phyloP scores from a whole-genome alignment of 768 basidiomycete genomes.

The Psilocybe tampanensis region DNA sequence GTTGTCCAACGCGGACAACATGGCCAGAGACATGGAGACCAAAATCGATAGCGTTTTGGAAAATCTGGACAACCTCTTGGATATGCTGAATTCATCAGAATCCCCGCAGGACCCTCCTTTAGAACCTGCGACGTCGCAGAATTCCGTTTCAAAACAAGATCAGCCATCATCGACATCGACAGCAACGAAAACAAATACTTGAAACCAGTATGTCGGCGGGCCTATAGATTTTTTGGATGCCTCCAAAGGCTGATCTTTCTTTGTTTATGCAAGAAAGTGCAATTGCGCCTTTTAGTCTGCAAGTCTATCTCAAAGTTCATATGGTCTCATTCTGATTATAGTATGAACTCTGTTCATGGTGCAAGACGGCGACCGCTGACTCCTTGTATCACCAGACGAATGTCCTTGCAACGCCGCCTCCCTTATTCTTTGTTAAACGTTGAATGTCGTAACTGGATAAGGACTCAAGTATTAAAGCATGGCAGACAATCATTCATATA shows the following conservation, averaged over 20 bases:
- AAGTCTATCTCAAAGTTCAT: too few species aligned
- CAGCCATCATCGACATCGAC: neutral
- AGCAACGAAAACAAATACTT: neutral
- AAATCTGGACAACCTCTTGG: constrained; percentile 58
- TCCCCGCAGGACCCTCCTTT: neutral
- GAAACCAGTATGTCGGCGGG: neutral
- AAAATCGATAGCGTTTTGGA: constrained; percentile 63
- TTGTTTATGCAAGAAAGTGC: neutral
- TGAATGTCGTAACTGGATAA: too few species aligned
- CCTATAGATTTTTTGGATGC: neutral
- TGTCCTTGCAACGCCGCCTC: too few species aligned
- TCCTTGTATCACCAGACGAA: too few species aligned
- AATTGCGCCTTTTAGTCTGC: too few species aligned
- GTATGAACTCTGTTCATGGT: too few species aligned
- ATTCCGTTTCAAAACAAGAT: neutral
- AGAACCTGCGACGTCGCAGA: neutral
- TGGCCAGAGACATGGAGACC: constrained; percentile 64
- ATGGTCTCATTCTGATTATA: too few species aligned
- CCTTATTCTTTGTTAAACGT: too few species aligned
- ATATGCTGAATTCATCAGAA: constrained; percentile 37
- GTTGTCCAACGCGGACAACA: constrained; percentile 57
- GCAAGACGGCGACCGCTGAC: too few species aligned
- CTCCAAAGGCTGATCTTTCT: neutral
- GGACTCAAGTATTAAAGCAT: too few species aligned
- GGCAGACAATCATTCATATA: too few species aligned